Base-by-base conservation (phyloP, 1,284 basidiomycete genomes). In the Sanghuangporus sanghuang region DNA sequence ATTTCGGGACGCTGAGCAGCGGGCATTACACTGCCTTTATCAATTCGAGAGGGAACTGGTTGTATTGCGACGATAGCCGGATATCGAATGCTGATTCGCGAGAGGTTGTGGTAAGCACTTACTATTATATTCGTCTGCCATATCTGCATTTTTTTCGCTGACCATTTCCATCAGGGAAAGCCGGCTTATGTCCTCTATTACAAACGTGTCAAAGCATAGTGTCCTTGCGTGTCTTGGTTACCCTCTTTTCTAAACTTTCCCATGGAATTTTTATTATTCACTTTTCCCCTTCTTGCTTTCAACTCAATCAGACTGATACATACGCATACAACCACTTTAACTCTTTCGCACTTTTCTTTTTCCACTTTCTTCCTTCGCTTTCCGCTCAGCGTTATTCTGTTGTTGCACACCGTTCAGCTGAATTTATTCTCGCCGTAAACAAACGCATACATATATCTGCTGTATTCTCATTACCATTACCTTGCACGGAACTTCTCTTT, bases 11-110 rank as follows among this genome's bases (percentile, higher is more conserved):
- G 71, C 75, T 97, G 64, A 93, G 87, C 69, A 92, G 90, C 69
- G 95, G 95, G 0, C 95, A 98, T 75, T 98, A 96, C 74, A 96
- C 93, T 55, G 91, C 94, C 18, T 94, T 87, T 70, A 84, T 96
- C 61, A 81, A 86, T 38, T 91, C 90, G 9, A 81, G 87, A 65
- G 87, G 89, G 38, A 83, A 85, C 61, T 96, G 94, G 94, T 76
- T 87, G 71, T 92, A 91, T 71, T 95, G 92, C 72, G 93, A 95
- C 69, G 94, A 96, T 73, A 93, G 92, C 71, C 86, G 85, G 68
- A 81, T 93, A 65, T 84, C 85, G 61, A 71, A 79, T 48, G 86
- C 86, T 35, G 85, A 92, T 61, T 78, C 88, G 53, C 87, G 84
- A 69, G 88, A 93, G 72, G 90, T 95, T n/a, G 89, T 95, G 63